phyloP scores from a whole-genome alignment of 306 rosid species.

The Castanopsis chinensis region DNA sequence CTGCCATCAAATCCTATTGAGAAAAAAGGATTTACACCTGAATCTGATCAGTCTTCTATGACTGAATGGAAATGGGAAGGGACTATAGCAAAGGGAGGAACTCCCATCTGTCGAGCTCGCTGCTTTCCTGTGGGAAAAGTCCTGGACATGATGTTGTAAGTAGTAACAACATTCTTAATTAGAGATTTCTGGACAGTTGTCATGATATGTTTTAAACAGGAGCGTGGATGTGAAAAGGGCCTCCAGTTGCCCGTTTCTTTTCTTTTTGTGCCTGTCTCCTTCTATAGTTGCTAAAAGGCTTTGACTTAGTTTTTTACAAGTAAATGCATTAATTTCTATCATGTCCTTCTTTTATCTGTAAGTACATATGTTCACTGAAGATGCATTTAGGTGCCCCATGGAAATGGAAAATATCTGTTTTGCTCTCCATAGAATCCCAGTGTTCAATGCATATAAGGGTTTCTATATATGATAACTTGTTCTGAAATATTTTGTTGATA shows the following conservation, averaged over 20 bases:
- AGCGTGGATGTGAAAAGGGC: neutral
- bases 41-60: constrained; percentile 55
- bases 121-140: constrained; percentile 96
- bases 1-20: constrained; percentile 43
- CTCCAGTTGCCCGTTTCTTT: neutral
- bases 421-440: neutral
- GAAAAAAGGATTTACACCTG: constrained; percentile 65
- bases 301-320: neutral
- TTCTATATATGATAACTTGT: no score
- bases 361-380: neutral
- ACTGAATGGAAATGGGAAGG: constrained; percentile 99
- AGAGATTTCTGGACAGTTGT: neutral
- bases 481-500: neutral
- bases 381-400: neutral
- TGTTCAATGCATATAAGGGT: neutral
- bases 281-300: neutral
- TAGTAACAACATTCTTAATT: constrained; percentile 13
- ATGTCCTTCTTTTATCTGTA: neutral
- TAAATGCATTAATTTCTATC: neutral
- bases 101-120: constrained; percentile 94
- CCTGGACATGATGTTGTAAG: constrained; percentile 81
- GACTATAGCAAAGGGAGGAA: constrained; percentile 97
- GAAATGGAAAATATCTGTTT: neutral
- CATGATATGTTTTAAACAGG: neutral
- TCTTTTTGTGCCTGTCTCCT: neutral